These are phyloP conservation scores for Conringia planisiliqua DNA, from an alignment of 345 rosid species.

Conservation along the genomic window DNA sequence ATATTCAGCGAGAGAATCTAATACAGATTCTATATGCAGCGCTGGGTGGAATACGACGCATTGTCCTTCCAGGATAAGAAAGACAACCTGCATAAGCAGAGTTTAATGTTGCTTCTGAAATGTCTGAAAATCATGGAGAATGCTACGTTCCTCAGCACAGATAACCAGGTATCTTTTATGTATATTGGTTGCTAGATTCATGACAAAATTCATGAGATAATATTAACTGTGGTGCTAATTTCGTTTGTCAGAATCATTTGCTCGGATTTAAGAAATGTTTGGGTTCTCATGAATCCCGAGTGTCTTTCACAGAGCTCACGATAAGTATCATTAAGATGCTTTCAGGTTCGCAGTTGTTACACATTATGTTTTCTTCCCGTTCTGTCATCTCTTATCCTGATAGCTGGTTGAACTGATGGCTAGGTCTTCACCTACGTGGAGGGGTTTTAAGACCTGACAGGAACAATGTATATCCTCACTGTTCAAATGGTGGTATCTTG, in stretches of 20 bases:
- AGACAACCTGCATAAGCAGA: slow-evolving; percentile 46
- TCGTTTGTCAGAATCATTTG: slow-evolving; percentile 65
- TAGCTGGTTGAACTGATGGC: slow-evolving; percentile 28
- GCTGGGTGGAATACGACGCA: slow-evolving; percentile 24
- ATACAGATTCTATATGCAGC: slow-evolving; percentile 28
- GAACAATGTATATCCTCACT: slow-evolving; percentile 33
- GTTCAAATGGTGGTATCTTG: slow-evolving; percentile 38
- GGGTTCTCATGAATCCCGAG: slow-evolving; percentile 39
- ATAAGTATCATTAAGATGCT: slow-evolving; percentile 71
- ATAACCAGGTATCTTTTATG: slow-evolving; percentile 71
- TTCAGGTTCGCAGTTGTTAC: slow-evolving; percentile 53
- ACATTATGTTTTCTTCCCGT: slow-evolving; percentile 9
- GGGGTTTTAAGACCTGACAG: slow-evolving; percentile 18
- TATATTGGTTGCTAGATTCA: slow-evolving; percentile 16
- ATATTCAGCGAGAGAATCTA: slow-evolving; percentile 13
- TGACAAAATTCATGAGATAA: neutral
- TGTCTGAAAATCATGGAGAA: slow-evolving; percentile 98
- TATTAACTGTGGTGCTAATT: neutral
- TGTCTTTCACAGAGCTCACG: slow-evolving; percentile 61
- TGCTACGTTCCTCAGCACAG: slow-evolving; percentile 90
- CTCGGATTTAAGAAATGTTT: slow-evolving; percentile 61
- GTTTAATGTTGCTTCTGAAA: slow-evolving; percentile 66
- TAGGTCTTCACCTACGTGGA: slow-evolving; percentile 58
- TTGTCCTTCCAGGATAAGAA: slow-evolving; percentile 37
- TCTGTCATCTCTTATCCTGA: slow-evolving; percentile 25